Conservation (phyloP, 2,329 filamentous ascomycete genomes). For the Exophiala sp. region DNA sequence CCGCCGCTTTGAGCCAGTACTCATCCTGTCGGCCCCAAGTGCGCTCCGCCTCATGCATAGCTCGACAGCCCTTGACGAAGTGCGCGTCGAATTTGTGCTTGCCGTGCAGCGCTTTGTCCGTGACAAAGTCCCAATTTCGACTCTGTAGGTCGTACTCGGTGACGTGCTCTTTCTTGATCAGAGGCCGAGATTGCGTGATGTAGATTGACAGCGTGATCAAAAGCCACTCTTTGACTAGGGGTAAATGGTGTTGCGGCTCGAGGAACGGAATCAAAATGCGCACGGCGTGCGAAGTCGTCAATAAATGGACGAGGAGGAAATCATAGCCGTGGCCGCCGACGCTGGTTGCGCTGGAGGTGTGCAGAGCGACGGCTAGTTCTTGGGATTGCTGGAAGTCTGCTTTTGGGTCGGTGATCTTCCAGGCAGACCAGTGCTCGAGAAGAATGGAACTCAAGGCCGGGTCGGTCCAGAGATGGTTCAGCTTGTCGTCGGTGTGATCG, state of each 20-base stretch:
- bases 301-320: slow-evolving; percentile 76
- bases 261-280: slow-evolving; percentile 78
- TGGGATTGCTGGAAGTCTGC: slow-evolving; percentile 71
- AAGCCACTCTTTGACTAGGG: slow-evolving; percentile 84
- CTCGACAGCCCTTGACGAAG: slow-evolving; percentile 78
- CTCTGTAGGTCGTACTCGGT: slow-evolving; percentile 57
- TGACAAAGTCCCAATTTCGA: slow-evolving; percentile 73
- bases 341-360: slow-evolving; percentile 35
- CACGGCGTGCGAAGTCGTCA: slow-evolving; percentile 84
- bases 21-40: slow-evolving; percentile 42
- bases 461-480: slow-evolving; percentile 64
- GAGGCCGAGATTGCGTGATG: slow-evolving; percentile 69
- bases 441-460: slow-evolving; percentile 60
- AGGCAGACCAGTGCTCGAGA: slow-evolving; percentile 88
- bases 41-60: slow-evolving; percentile 62
- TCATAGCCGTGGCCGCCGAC: slow-evolving; percentile 59
- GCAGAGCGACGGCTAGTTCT: slow-evolving; percentile 48
- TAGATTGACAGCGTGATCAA: slow-evolving; percentile 75
- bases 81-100: slow-evolving; percentile 70
- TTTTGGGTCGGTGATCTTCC: slow-evolving; percentile 67
- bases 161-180: slow-evolving; percentile 58
- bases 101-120: slow-evolving; percentile 66
- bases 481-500: slow-evolving; percentile 58
- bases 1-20: slow-evolving; percentile 42
- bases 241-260: slow-evolving; percentile 67